A percentile compares a stretch with the other conserved stretches of the same genome.
Conservation (phyloP, 371 early-diverging fungal genomes). For the Mucor saturninus region DNA sequence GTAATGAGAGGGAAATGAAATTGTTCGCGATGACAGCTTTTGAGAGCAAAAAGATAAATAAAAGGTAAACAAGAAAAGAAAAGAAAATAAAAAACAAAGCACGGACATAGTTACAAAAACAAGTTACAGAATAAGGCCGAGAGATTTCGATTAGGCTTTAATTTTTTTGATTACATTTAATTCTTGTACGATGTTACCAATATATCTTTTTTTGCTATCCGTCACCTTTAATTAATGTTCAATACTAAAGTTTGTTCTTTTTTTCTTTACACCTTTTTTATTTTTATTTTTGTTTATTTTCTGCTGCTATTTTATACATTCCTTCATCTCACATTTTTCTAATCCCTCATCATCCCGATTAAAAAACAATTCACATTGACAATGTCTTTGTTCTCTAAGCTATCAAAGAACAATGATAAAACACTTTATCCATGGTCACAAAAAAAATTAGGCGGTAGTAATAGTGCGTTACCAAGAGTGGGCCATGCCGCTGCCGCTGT, state of each 20-base stretch:
- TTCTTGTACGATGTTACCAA: constrained; percentile 8
- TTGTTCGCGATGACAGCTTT: no score
- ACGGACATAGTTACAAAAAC: no score
- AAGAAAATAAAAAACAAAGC: neutral
- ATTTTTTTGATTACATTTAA: neutral
- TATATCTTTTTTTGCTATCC: constrained; percentile 3
- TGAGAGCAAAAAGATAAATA: no score
- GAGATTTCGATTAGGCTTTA: constrained; percentile 4
- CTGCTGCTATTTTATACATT: constrained; percentile 1
- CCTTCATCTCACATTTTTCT: neutral
- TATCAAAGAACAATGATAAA: constrained; percentile 54
- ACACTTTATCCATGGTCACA: constrained; percentile 58
- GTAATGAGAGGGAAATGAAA: no score
- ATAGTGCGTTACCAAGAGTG: constrained; percentile 55
- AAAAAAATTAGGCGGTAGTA: constrained; percentile 45
- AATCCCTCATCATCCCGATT: constrained; percentile 2
- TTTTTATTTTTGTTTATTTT: constrained; percentile 2
- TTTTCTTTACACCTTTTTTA: neutral
- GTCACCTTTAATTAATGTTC: neutral
- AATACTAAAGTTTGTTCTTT: neutral
- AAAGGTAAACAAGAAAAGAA: no score
- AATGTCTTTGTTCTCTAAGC: constrained; percentile 58
- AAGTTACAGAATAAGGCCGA: neutral
- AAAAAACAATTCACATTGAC: neutral
- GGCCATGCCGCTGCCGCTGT: constrained; percentile 63